These are phyloP conservation scores for Eutypella sp. DNA, from an alignment of 2,329 filamentous ascomycete genomes.

Conservation along the genomic window DNA sequence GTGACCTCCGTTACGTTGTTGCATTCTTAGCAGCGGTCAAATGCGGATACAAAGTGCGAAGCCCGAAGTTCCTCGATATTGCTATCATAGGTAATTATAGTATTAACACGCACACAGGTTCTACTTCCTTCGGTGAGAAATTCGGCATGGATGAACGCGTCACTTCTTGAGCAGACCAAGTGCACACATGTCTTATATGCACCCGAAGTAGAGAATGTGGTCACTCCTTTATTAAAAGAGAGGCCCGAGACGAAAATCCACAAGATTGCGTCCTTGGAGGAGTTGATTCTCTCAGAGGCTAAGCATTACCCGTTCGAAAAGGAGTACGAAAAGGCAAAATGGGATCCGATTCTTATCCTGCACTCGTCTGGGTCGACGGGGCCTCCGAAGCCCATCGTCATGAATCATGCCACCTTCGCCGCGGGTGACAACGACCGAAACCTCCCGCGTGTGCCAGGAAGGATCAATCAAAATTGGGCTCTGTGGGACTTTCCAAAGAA, in stretches of 20 bases:
- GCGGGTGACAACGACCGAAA: conserved; percentile 10
- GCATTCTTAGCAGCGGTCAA: conserved; percentile 7
- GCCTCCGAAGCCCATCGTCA: conserved; percentile 12
- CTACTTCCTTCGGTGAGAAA: conserved; percentile 9
- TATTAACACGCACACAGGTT: conserved; percentile 1
- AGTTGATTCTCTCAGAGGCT: conserved; percentile 1
- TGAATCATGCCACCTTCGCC: conserved; percentile 14
- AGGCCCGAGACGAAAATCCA: background rate
- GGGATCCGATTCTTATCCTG: conserved; percentile 12
- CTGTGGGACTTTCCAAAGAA: conserved; percentile 9
- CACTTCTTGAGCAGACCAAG: conserved; percentile 3
- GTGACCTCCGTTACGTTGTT: conserved; percentile 7
- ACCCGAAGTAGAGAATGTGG: conserved; percentile 1
- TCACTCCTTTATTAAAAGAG: background rate
- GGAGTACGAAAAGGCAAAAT: conserved; percentile 7
- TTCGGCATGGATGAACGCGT: conserved; percentile 3
- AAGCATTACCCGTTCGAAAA: conserved; percentile 9
- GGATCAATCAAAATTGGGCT: conserved; percentile 11
- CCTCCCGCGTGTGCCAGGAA: conserved; percentile 8
- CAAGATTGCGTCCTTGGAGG: conserved; percentile 1
- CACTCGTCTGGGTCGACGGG: conserved; percentile 17
- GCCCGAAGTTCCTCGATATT: background rate
- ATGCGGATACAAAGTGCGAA: conserved; percentile 5
- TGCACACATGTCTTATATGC: conserved; percentile 6
- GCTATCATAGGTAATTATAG: background rate